Conservation (phyloP, 176 grass and related monocot species). For the Elymus sibiricus region DNA sequence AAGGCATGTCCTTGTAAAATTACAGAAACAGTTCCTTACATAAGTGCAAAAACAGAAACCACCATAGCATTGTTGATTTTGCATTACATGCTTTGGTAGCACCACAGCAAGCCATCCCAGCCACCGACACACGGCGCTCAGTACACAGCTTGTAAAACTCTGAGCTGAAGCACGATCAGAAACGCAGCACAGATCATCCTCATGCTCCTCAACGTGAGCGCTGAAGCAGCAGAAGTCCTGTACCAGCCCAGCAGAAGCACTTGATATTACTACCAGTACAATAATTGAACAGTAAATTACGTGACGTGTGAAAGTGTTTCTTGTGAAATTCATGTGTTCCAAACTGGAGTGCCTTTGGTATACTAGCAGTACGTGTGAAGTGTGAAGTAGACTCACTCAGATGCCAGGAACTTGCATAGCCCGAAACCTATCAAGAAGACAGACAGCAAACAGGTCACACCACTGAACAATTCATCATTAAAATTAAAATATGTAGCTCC, state of each 20-base stretch:
- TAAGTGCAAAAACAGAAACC: not conserved
- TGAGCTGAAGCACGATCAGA: slow-evolving; percentile 22
- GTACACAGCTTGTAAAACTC: slow-evolving; percentile 6
- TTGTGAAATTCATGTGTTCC: not conserved
- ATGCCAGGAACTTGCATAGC: slow-evolving; percentile 71
- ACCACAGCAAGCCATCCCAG: not conserved
- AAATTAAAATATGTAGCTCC: not conserved
- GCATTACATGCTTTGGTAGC: not conserved
- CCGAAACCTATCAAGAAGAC: slow-evolving; percentile 55
- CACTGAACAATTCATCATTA: not conserved
- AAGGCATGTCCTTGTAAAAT: not conserved
- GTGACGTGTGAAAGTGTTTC: not conserved
- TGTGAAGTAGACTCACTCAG: slow-evolving; percentile 61
- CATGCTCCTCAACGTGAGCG: not conserved
- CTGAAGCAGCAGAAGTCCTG: slow-evolving; percentile 41
- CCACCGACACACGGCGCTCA: not conserved
- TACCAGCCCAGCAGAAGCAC: not conserved
- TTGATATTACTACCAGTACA: not conserved
- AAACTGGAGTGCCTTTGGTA: not conserved
- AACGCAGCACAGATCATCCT: not conserved
- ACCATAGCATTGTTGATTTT: not conserved
- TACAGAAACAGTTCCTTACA: not conserved
- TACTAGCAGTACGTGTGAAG: not conserved
- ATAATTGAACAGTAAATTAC: not conserved
- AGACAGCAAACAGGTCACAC: not conserved